Evolutionary conservation across 192 early-diverging fungal species (phyloP).

Genomic region (Haplosporangium gracile): DNA sequence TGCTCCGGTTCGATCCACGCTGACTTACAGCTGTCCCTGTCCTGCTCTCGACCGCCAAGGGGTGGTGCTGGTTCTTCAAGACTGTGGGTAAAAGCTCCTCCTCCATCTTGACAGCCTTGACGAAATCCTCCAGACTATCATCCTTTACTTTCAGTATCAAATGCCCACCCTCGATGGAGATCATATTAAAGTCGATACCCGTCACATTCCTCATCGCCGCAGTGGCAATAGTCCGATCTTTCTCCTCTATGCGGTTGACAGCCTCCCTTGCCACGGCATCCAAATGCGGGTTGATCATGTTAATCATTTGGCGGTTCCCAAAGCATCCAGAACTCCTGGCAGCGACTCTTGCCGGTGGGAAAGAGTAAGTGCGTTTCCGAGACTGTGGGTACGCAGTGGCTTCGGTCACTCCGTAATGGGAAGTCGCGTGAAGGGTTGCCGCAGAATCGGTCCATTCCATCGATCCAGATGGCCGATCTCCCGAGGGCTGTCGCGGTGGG

Average conservation of each 20-base stretch:
- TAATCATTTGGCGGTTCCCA: conserved; percentile 24
- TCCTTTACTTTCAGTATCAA: conserved; percentile 63
- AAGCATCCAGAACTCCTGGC: conserved; percentile 20
- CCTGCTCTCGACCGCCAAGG: neutral
- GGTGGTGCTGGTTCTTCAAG: neutral
- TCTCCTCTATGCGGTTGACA: conserved; percentile 19
- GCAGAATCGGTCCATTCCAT: conserved; percentile 15
- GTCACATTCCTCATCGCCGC: conserved; percentile 50
- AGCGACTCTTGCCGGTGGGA: conserved; percentile 38
- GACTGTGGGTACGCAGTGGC: conserved; percentile 3
- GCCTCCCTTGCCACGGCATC: conserved; percentile 47
- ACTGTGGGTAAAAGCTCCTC: neutral
- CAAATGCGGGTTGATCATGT: conserved; percentile 50
- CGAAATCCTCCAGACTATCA: conserved; percentile 53
- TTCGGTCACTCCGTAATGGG: neutral
- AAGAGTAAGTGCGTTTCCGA: conserved; percentile 51
- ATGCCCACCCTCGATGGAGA: conserved; percentile 46
- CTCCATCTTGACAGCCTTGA: conserved; percentile 27
- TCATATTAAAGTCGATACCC: conserved; percentile 42
- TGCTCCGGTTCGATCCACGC: conserved; percentile 22
- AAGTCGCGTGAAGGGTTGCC: conserved; percentile 19
- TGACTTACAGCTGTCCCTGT: neutral
- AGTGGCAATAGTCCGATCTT: conserved; percentile 16
- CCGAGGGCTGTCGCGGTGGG: neutral
- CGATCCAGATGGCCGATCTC: neutral